Conservation (phyloP, 148 eudicot genomes). For the Cornus florida region DNA sequence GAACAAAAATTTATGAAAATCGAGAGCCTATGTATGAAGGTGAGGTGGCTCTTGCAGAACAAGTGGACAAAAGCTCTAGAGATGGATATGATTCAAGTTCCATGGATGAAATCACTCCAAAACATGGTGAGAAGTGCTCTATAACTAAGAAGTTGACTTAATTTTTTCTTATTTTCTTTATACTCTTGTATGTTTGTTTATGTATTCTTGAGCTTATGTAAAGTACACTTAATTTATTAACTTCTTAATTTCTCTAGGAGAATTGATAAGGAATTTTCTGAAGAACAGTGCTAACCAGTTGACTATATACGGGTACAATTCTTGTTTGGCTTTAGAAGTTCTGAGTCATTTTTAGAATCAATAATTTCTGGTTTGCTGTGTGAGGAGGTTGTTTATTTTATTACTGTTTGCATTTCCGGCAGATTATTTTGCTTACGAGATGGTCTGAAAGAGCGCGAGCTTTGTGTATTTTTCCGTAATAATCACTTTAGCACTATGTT, state of each 20-base stretch:
- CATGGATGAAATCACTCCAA: constrained; percentile 47
- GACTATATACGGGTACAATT: constrained; percentile 74
- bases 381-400: constrained; percentile 3
- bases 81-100: constrained; percentile 30
- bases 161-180: neutral
- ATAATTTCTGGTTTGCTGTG: constrained; percentile 3
- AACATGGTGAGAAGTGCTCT: constrained; percentile 51
- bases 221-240: neutral
- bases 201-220: neutral
- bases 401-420: constrained; percentile 21
- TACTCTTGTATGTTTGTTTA: neutral
- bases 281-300: constrained; percentile 82
- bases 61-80: constrained; percentile 42
- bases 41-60: constrained; percentile 76
- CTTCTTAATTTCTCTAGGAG: constrained; percentile 47
- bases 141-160: neutral
- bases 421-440: constrained; percentile 84
- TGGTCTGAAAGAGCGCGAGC: constrained; percentile 73
- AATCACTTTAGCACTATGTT: constrained; percentile 98
- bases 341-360: neutral
- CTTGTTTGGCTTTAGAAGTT: constrained; percentile 1
- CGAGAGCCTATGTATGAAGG: constrained; percentile 92
- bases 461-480: constrained; percentile 96
- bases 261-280: constrained; percentile 66
- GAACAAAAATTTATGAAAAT: constrained; percentile 35